These are phyloP conservation scores for Chaetomiaceae sp. DNA, from an alignment of 2,329 filamentous ascomycete genomes.

Conservation along the genomic window DNA sequence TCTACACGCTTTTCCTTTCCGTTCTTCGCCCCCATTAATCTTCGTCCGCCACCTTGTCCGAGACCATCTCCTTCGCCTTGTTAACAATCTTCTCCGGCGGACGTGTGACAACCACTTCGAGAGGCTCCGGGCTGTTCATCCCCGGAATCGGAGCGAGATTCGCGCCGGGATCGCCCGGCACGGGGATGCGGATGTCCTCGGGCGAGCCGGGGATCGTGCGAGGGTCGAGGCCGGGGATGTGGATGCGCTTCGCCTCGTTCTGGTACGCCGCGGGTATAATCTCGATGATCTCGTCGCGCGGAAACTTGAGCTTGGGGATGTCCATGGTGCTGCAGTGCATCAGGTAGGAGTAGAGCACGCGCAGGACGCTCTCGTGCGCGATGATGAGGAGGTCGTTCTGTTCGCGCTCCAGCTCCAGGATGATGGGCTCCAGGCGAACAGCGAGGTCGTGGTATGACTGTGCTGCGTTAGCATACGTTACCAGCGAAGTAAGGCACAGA, in stretches of 20 bases:
- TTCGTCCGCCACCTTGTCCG: conserved; percentile 50
- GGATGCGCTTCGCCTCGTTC: conserved; percentile 88
- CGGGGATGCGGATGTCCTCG: conserved; percentile 75
- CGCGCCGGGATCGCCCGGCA: conserved; percentile 49
- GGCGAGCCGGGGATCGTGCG: conserved; percentile 72
- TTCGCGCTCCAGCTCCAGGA: conserved; percentile 92
- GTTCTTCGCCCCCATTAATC: conserved; percentile 31
- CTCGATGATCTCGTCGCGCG: conserved; percentile 95
- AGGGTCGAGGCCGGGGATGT: conserved; percentile 66
- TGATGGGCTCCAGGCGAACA: conserved; percentile 96
- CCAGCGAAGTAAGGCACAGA: neutral
- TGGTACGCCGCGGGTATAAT: conserved; percentile 97
- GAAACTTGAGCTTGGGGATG: conserved; percentile 89
- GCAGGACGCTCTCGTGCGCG: conserved; percentile 94
- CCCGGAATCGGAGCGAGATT: conserved; percentile 44
- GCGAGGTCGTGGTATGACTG: conserved; percentile 97
- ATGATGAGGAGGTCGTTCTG: conserved; percentile 98
- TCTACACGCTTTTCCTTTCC: neutral
- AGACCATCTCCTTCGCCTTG: conserved; percentile 46
- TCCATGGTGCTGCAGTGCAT: conserved; percentile 98
- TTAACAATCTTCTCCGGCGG: conserved; percentile 48
- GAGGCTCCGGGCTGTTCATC: conserved; percentile 43
- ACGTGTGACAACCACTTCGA: conserved; percentile 32
- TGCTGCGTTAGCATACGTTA: conserved; percentile 7
- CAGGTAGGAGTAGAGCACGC: conserved; percentile 92